Evolutionary conservation across 306 rosid genomes (phyloP).

Genomic region (Casuarina glauca): DNA sequence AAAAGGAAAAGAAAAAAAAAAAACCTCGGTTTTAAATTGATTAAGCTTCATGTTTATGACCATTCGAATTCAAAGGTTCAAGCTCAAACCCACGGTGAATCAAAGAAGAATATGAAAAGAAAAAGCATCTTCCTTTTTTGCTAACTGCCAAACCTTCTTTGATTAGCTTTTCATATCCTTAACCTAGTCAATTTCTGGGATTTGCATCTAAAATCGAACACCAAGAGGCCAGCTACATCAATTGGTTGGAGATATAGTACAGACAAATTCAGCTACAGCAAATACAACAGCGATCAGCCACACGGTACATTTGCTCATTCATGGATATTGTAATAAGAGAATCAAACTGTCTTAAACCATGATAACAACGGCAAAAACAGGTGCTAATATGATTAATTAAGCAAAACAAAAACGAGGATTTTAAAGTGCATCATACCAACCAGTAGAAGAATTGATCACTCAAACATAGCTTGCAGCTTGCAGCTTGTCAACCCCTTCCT

Average conservation of each 20-base stretch:
- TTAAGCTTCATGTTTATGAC: no score
- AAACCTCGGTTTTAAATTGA: no score
- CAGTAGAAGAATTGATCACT: constrained; percentile 11
- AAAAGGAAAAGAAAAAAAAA: no score
- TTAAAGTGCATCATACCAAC: constrained; percentile 29
- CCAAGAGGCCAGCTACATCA: neutral
- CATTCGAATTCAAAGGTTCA: no score
- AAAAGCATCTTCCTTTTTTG: neutral
- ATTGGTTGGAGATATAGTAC: neutral
- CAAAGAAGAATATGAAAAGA: neutral
- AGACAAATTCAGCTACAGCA: neutral
- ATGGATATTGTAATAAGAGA: neutral
- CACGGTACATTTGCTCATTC: neutral
- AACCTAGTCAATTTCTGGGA: neutral
- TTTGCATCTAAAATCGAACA: neutral
- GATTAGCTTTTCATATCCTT: neutral
- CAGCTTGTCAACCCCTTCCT: constrained; percentile 21
- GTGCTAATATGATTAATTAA: neutral
- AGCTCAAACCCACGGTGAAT: no score
- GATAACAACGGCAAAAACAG: neutral
- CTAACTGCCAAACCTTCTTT: neutral
- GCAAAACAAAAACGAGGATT: neutral
- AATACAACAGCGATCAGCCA: neutral
- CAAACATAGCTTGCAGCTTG: constrained; percentile 26
- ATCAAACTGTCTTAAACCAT: neutral